Evolutionary conservation across 768 basidiomycete genomes (phyloP).

Genomic region (Kwoniella dendrophila): DNA sequence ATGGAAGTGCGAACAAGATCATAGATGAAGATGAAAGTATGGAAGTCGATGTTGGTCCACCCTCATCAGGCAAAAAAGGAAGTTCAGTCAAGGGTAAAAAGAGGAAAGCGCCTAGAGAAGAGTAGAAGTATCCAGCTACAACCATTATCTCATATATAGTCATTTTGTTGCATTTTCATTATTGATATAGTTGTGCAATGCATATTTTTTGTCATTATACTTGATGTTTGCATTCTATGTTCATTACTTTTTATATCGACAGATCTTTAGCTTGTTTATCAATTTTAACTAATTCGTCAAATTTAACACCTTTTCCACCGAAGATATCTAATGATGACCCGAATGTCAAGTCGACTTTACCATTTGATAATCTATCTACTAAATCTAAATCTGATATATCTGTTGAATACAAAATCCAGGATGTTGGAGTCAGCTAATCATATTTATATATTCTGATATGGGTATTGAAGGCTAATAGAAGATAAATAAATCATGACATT

Average conservation of each 20-base stretch:
- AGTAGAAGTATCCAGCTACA: not conserved
- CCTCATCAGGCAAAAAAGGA: constrained; percentile 5
- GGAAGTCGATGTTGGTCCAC: constrained; percentile 13
- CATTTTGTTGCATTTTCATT: not conserved
- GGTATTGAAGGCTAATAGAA: no score
- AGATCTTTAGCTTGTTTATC: constrained; percentile 45
- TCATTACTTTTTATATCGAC: not conserved
- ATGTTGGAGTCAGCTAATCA: no score
- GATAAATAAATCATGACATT: not conserved
- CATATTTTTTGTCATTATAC: not conserved
- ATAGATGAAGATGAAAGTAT: constrained; percentile 21
- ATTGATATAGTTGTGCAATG: not conserved
- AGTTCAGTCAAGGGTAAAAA: constrained; percentile 28
- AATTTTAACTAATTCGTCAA: constrained; percentile 58
- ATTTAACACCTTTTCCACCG: constrained; percentile 58
- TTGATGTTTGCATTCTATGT: not conserved
- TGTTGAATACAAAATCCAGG: no score
- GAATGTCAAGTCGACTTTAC: constrained; percentile 83
- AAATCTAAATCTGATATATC: constrained; percentile 78
- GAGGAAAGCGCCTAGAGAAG: constrained; percentile 31
- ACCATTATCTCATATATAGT: not conserved
- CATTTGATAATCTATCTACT: constrained; percentile 76
- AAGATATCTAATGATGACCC: constrained; percentile 71
- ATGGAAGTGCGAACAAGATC: constrained; percentile 1
- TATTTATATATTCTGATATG: no score